Conservation (phyloP, 2,329 filamentous ascomycete genomes). For the Phoma sp. region DNA sequence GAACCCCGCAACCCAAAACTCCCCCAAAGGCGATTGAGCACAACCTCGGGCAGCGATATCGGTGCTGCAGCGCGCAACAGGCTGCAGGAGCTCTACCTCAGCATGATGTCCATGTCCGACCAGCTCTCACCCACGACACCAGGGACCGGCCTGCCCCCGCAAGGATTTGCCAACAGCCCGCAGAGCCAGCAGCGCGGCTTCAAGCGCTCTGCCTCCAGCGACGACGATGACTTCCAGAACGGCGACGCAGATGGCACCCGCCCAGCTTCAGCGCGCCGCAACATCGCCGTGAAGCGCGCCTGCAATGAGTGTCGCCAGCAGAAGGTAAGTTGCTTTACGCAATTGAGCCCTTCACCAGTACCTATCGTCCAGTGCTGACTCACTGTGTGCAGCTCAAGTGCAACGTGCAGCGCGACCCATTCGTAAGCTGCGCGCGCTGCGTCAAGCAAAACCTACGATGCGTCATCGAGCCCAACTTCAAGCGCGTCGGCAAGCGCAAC, state of each 20-base stretch:
- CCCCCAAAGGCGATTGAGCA: conserved; percentile 7
- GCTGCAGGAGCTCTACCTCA: conserved; percentile 15
- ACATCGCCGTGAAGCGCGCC: conserved; percentile 66
- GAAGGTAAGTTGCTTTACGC: conserved; percentile 63
- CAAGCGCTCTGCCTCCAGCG: conserved; percentile 47
- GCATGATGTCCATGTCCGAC: conserved; percentile 18
- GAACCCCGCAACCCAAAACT: conserved; percentile 14
- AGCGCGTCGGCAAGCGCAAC: conserved; percentile 79
- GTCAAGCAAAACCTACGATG: conserved; percentile 80
- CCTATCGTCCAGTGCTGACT: background rate
- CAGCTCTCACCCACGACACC: conserved; percentile 40
- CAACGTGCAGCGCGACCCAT: conserved; percentile 82
- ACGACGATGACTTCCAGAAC: conserved; percentile 42
- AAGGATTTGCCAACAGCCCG: conserved; percentile 38
- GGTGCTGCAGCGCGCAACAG: conserved; percentile 21
- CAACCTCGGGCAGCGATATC: conserved; percentile 27
- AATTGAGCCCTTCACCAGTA: background rate
- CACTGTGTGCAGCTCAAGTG: conserved; percentile 68
- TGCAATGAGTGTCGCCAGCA: conserved; percentile 87
- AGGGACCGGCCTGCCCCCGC: conserved; percentile 28
- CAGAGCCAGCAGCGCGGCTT: conserved; percentile 40
- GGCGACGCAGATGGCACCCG: conserved; percentile 36
- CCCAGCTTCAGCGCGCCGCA: conserved; percentile 37
- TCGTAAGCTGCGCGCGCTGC: conserved; percentile 77
- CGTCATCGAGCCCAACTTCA: conserved; percentile 88